Conservation (phyloP, 345 rosid species). For the Barbarea vulgaris region DNA sequence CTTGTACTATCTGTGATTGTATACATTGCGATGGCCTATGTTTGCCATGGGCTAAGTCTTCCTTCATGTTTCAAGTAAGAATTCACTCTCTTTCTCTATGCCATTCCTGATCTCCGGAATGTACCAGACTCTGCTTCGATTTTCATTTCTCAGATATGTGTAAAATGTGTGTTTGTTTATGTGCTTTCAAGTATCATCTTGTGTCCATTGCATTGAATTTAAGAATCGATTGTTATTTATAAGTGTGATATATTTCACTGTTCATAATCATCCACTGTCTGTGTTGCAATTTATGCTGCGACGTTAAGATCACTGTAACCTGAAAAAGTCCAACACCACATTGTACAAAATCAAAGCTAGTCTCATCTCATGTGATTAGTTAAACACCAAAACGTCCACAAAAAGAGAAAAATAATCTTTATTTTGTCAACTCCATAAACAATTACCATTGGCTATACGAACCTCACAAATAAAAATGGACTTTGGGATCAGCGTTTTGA, state of each 20-base stretch:
- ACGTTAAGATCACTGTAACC: background rate
- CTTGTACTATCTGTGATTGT: slow-evolving; percentile 60
- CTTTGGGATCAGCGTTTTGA: background rate
- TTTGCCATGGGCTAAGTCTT: slow-evolving; percentile 74
- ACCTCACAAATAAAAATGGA: background rate
- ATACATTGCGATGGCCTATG: slow-evolving; percentile 74
- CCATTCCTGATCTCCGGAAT: slow-evolving; percentile 14
- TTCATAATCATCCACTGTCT: background rate
- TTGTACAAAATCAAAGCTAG: too few relatives aligned
- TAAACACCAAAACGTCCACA: background rate
- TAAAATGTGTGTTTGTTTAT: slow-evolving; percentile 27
- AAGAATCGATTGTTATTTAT: background rate
- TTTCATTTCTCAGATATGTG: slow-evolving; percentile 16
- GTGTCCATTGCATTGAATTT: background rate
- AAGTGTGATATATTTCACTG: slow-evolving; percentile 18
- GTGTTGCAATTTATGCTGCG: slow-evolving; percentile 5
- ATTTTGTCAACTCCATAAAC: background rate
- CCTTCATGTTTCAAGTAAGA: slow-evolving; percentile 73
- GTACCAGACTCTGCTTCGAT: background rate
- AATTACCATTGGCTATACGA: background rate
- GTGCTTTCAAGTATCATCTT: background rate
- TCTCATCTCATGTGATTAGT: background rate
- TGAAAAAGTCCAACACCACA: background rate
- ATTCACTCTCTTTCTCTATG: background rate
- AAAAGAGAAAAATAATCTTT: background rate